Conservation (phyloP, 2,329 filamentous ascomycete genomes). For the Talaromyces atroroseus region DNA sequence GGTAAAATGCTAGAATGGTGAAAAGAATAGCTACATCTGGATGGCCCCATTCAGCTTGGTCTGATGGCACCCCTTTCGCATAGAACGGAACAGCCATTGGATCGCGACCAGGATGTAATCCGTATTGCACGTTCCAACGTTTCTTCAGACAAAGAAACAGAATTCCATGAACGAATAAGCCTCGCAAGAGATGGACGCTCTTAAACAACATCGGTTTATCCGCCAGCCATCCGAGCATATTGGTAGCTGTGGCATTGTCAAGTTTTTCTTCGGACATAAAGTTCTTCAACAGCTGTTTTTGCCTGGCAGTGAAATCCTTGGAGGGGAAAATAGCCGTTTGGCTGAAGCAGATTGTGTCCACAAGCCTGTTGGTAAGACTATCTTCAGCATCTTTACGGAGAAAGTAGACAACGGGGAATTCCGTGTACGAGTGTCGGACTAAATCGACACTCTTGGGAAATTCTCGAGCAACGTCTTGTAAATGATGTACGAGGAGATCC, state of each 20-base stretch:
- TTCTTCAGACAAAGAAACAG: conserved; percentile 53
- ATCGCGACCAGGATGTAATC: conserved; percentile 47
- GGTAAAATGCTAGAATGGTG: conserved; percentile 64
- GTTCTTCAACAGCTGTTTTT: background rate
- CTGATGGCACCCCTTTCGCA: conserved; percentile 59
- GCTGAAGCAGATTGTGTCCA: background rate
- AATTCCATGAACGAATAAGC: conserved; percentile 50
- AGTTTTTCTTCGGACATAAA: background rate
- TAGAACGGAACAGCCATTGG: conserved; percentile 58
- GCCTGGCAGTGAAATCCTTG: background rate
- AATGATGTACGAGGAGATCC: conserved; percentile 26
- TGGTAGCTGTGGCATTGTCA: no score
- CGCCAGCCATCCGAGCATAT: no score
- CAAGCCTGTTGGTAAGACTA: background rate
- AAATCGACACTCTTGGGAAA: conserved; percentile 4
- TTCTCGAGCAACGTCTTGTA: background rate
- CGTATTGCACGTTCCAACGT: conserved; percentile 63
- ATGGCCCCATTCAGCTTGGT: conserved; percentile 62
- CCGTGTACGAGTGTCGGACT: background rate
- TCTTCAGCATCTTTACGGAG: background rate
- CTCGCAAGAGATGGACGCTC: conserved; percentile 58
- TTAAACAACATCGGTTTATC: no score
- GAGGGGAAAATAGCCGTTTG: background rate
- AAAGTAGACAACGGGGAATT: background rate
- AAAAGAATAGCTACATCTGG: conserved; percentile 61